Conservation (phyloP, 2,329 filamentous ascomycete genomes). For the Monosporascus sp. region DNA sequence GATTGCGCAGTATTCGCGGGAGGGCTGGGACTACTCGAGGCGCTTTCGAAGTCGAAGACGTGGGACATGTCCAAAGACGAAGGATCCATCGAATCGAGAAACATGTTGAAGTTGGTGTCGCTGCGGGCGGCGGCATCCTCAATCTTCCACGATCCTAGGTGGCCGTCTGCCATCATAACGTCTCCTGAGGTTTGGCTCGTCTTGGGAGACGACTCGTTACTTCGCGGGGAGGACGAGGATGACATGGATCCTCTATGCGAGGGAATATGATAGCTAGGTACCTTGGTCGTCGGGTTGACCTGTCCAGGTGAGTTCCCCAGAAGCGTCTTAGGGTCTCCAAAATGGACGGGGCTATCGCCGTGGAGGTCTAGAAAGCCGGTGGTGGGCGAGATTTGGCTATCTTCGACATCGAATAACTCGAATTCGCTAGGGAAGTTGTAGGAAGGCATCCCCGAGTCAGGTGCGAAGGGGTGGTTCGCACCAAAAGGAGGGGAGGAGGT, state of each 20-base stretch:
- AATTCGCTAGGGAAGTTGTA: conserved; percentile 29
- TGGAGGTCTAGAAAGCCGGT: conserved; percentile 25
- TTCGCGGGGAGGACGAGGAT: conserved; percentile 23
- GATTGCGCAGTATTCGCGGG: conserved; percentile 12
- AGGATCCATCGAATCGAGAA: conserved; percentile 16
- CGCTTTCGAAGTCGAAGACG: conserved; percentile 55
- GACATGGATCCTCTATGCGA: conserved; percentile 27
- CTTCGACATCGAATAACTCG: conserved; percentile 31
- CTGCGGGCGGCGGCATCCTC: conserved; percentile 10
- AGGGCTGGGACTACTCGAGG: conserved; percentile 51
- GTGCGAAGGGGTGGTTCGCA: conserved; percentile 24
- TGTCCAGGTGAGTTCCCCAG: conserved; percentile 4
- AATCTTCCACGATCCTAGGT: conserved; percentile 11
- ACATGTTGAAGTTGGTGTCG: conserved; percentile 15
- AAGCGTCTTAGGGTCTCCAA: conserved; percentile 16
- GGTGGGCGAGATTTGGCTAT: conserved; percentile 21
- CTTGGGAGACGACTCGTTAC: conserved; percentile 21
- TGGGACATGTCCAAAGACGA: conserved; percentile 22
- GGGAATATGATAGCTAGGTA: conserved; percentile 7
- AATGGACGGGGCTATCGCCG: conserved; percentile 19
- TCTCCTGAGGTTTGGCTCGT: conserved; percentile 24
- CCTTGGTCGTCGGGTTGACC: conserved; percentile 5
- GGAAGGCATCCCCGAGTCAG: conserved; percentile 30
- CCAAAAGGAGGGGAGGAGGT: conserved; percentile 15
- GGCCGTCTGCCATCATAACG: conserved; percentile 20